Conservation (phyloP, 1,139 yeast genomes). For the Arxiozyma heterogenica region DNA sequence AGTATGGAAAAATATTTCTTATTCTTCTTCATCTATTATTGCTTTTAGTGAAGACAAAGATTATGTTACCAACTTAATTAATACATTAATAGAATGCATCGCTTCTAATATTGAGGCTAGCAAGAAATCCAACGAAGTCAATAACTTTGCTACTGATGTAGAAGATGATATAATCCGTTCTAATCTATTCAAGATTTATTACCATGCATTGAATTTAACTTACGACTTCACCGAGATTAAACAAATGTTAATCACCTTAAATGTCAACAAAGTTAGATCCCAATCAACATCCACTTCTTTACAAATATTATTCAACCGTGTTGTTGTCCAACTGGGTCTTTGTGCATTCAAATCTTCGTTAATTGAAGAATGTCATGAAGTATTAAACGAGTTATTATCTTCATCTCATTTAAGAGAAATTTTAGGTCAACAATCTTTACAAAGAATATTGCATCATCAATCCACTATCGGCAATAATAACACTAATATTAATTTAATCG, state of each 20-base stretch:
- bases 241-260: constrained; percentile 74
- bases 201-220: constrained; percentile 72
- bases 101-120: constrained; percentile 25
- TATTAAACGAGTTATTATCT: constrained; percentile 80
- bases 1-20: constrained; percentile 55
- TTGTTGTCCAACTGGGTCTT: constrained; percentile 89
- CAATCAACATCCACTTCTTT: constrained; percentile 62
- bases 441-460: constrained; percentile 39
- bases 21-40: constrained; percentile 25
- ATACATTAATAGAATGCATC: constrained; percentile 35
- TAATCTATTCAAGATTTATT: constrained; percentile 76
- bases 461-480: constrained; percentile 17
- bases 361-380: constrained; percentile 79
- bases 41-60: constrained; percentile 27
- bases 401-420: constrained; percentile 84
- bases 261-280: constrained; percentile 47
- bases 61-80: constrained; percentile 50
- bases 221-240: constrained; percentile 67
- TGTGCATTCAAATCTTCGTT: constrained; percentile 91
- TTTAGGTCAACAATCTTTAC: constrained; percentile 79
- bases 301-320: constrained; percentile 90
- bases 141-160: constrained; percentile 31
- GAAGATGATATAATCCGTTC: constrained; percentile 73
- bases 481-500: constrained; percentile 20
- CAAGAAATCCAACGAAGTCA: constrained; percentile 55